These are phyloP conservation scores for Biscogniauxia sp. DNA, from an alignment of 2,329 filamentous ascomycete species.

Conservation along the genomic window DNA sequence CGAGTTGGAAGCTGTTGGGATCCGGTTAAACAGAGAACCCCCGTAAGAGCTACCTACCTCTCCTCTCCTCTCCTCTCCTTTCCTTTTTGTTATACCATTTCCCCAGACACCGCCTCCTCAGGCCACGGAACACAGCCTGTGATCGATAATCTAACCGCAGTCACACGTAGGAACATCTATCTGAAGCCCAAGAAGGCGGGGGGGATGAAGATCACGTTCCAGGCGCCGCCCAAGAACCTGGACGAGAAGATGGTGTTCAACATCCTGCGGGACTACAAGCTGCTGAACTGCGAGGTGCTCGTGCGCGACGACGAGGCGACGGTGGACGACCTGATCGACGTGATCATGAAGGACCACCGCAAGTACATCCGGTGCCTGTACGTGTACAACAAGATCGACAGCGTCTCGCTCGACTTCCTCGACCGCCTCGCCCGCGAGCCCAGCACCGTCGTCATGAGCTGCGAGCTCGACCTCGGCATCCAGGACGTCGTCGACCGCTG, in stretches of 20 bases:
- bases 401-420: conserved; percentile 87
- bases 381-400: conserved; percentile 99
- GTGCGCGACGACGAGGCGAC: conserved; percentile 93
- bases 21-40: conserved; percentile 85
- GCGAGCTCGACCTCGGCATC: conserved; percentile 91
- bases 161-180: conserved; percentile 76
- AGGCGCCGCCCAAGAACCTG: conserved; percentile 79
- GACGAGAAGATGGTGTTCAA: conserved; percentile 99
- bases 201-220: conserved; percentile 98
- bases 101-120: no score
- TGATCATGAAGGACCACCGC: conserved; percentile 98
- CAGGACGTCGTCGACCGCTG: conserved; percentile 91
- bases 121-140: no score
- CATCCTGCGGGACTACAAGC: conserved; percentile 97
- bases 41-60: conserved; percentile 56
- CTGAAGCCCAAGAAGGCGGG: conserved; percentile 94
- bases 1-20: conserved; percentile 92
- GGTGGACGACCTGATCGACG: conserved; percentile 97
- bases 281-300: conserved; percentile 94
- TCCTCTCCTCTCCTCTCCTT: no score
- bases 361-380: conserved; percentile 96
- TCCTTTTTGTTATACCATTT: no score
- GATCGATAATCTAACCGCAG: conserved; percentile 2
- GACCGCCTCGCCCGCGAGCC: conserved; percentile 90
- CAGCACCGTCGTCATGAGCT: conserved; percentile 94